These are phyloP conservation scores for Sphagnum tenellum DNA, from an alignment of 225 moss, liverwort and hornwort species.

Conservation along the genomic window DNA sequence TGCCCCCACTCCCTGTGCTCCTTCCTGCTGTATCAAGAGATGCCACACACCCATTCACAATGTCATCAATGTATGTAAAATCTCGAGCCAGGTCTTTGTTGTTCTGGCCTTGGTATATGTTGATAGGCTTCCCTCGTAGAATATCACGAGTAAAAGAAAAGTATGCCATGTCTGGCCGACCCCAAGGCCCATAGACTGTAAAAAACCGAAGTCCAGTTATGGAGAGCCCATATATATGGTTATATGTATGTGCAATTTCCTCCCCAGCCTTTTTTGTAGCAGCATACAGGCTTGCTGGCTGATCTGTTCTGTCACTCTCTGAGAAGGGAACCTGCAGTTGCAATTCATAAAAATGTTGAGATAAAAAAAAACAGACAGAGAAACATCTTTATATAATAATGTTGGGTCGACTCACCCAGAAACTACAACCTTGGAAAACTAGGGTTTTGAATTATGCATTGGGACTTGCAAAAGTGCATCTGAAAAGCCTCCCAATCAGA, in stretches of 20 bases:
- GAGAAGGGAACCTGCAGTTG: constrained; percentile 44
- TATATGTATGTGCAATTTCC: constrained; percentile 53
- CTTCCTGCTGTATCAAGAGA: constrained; percentile 45
- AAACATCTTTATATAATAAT: too few relatives aligned
- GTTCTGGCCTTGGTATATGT: constrained; percentile 44
- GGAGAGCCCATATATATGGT: constrained; percentile 56
- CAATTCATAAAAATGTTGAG: too few relatives aligned
- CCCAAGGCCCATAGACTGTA: constrained; percentile 61
- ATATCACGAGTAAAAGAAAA: constrained; percentile 55
- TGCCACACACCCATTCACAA: constrained; percentile 55
- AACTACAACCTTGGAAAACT: too few relatives aligned
- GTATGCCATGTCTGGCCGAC: constrained; percentile 59
- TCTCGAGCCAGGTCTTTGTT: constrained; percentile 53
- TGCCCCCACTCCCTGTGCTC: constrained; percentile 60
- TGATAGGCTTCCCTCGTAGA: constrained; percentile 43
- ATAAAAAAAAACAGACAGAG: too few relatives aligned
- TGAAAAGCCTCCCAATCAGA: too few relatives aligned
- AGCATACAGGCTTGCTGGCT: constrained; percentile 61
- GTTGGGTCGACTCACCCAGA: too few relatives aligned
- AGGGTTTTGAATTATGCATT: too few relatives aligned
- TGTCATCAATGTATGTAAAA: constrained; percentile 54
- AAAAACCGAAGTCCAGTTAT: constrained; percentile 62
- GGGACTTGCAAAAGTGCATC: too few relatives aligned
- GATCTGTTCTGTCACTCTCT: constrained; percentile 51
- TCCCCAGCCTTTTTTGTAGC: constrained; percentile 62